Evolutionary conservation across 805 yeast species (phyloP).

Genomic region (Zygosaccharomyces gambellarensis): DNA sequence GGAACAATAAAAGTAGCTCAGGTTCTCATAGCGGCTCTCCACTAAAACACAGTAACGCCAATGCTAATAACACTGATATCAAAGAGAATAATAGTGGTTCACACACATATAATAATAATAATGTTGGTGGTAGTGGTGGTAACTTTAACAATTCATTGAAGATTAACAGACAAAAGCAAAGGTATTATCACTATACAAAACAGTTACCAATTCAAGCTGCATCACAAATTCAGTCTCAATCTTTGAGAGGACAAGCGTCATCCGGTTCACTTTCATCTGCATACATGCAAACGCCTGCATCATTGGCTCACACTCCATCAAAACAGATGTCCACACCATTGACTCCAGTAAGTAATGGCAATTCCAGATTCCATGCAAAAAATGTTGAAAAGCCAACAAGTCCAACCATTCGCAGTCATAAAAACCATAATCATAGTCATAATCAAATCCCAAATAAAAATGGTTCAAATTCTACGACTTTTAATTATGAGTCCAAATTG

Average conservation of each 20-base stretch:
- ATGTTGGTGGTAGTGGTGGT: not conserved
- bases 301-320: conserved; percentile 25
- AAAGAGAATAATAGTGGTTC: not conserved
- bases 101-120: not conserved
- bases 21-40: not conserved
- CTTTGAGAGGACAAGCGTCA: conserved; percentile 26
- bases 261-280: conserved; percentile 26
- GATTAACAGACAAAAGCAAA: conserved; percentile 32
- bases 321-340: conserved; percentile 23
- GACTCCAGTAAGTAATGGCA: conserved; percentile 21
- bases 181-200: conserved; percentile 31
- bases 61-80: not conserved
- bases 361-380: conserved; percentile 1
- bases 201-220: conserved; percentile 23
- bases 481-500: conserved; percentile 36
- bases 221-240: conserved; percentile 20
- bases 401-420: conserved; percentile 8
- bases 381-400: conserved; percentile 8
- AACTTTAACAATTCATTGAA: conserved; percentile 27
- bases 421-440: conserved; percentile 2
- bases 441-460: not conserved
- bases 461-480: conserved; percentile 15
- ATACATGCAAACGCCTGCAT: conserved; percentile 27
- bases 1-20: not conserved
- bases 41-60: not conserved